Evolutionary conservation across 345 rosid species (phyloP).

Genomic region (Pistacia integerrima): DNA sequence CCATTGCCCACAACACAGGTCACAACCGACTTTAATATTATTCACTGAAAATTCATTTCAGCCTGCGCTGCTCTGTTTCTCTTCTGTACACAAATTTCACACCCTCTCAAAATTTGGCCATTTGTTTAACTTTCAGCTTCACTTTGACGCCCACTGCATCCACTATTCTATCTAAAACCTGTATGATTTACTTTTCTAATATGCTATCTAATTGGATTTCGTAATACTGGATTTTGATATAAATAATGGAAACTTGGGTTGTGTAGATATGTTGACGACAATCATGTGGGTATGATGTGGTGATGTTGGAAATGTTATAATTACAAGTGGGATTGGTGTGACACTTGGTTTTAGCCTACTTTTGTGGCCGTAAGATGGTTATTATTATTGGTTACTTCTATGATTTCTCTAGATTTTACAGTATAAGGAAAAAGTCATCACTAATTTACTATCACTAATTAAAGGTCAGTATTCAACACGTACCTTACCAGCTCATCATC

Average conservation of each 20-base stretch:
- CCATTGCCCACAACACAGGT: not conserved
- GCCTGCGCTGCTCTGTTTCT: too few species aligned
- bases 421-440: too few species aligned
- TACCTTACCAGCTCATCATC: conserved; percentile 7
- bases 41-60: too few species aligned
- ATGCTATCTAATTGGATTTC: too few species aligned
- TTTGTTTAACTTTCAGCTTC: not conserved
- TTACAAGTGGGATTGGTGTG: conserved; percentile 1
- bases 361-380: not conserved
- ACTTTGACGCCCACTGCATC: not conserved
- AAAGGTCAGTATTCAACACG: not conserved
- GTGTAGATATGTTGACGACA: not conserved
- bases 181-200: too few species aligned
- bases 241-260: not conserved
- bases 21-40: too few species aligned
- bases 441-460: not conserved
- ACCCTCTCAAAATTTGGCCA: not conserved
- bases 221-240: not conserved
- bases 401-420: not conserved
- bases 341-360: not conserved
- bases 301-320: not conserved
- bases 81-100: not conserved
- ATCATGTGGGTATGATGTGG: conserved; percentile 1
- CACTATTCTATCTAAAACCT: not conserved
- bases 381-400: not conserved